These are phyloP conservation scores for Ustulina deusta DNA, from an alignment of 2,329 filamentous ascomycete species.

Conservation along the genomic window DNA sequence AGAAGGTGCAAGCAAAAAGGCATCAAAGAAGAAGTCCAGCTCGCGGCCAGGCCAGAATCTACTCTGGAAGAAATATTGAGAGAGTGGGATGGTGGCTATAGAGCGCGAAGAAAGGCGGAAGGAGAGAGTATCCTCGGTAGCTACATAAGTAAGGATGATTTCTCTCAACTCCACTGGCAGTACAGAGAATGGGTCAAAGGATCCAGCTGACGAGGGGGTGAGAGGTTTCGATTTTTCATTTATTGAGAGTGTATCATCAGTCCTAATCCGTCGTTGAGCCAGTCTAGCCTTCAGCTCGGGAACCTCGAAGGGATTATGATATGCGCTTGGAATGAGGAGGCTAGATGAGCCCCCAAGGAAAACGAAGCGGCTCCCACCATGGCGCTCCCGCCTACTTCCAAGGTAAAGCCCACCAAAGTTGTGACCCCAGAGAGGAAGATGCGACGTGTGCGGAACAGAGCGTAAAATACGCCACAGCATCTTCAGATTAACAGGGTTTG, in stretches of 20 bases:
- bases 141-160: conserved; percentile 43
- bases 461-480: conserved; percentile 45
- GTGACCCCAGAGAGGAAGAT: conserved; percentile 46
- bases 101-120: conserved; percentile 44
- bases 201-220: not conserved
- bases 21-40: conserved; percentile 44
- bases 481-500: conserved; percentile 40
- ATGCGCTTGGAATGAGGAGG: conserved; percentile 44
- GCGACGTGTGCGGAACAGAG: conserved; percentile 42
- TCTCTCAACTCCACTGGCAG: conserved; percentile 44
- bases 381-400: conserved; percentile 18
- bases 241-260: not conserved
- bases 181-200: conserved; percentile 39
- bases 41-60: conserved; percentile 45
- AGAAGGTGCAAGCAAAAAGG: conserved; percentile 36
- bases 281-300: conserved; percentile 41
- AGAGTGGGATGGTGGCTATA: conserved; percentile 40
- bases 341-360: conserved; percentile 35
- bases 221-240: not conserved
- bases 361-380: conserved; percentile 33
- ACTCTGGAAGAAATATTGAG: conserved; percentile 44
- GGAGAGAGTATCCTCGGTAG: conserved; percentile 33
- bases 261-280: conserved; percentile 28
- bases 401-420: conserved; percentile 46
- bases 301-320: conserved; percentile 43